These are phyloP conservation scores for Globisporangium recalcitrans DNA, from an alignment of 352 stramenopile species.

Conservation along the genomic window DNA sequence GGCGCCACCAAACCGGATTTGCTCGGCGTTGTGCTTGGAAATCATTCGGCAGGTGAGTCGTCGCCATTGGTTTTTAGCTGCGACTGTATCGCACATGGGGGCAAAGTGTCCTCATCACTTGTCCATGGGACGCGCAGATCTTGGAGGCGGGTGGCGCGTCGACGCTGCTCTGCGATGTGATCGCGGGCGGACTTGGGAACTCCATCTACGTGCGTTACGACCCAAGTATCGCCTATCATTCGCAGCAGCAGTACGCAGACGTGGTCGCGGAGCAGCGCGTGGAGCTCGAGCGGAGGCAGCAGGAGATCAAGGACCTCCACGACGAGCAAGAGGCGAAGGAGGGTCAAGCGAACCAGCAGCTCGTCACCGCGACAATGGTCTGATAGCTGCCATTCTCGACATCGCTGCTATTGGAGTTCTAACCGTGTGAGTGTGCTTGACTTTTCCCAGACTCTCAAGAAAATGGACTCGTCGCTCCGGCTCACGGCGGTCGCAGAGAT, in stretches of 20 bases:
- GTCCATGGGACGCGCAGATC: slow-evolving; percentile 17
- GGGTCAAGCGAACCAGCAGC: slow-evolving; percentile 25
- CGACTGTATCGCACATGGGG: background rate
- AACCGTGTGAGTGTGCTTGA: background rate
- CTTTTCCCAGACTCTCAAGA: slow-evolving; percentile 18
- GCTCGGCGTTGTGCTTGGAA: slow-evolving; percentile 51
- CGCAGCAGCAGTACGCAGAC: slow-evolving; percentile 44
- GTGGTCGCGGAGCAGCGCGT: slow-evolving; percentile 21
- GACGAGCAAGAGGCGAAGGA: slow-evolving; percentile 14
- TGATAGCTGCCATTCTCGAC: background rate
- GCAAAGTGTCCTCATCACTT: background rate
- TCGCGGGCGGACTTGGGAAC: slow-evolving; percentile 55
- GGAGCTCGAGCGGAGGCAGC: slow-evolving; percentile 11
- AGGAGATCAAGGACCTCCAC: slow-evolving; percentile 16
- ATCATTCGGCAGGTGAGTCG: slow-evolving; percentile 28
- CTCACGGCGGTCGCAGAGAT: slow-evolving; percentile 34
- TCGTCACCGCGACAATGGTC: slow-evolving; percentile 20
- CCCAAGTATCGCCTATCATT: slow-evolving; percentile 23
- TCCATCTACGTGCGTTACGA: slow-evolving; percentile 56
- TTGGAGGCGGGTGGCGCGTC: slow-evolving; percentile 30
- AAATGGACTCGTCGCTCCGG: slow-evolving; percentile 31
- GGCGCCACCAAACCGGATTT: slow-evolving; percentile 45
- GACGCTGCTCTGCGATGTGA: slow-evolving; percentile 31
- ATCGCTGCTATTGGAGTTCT: background rate
- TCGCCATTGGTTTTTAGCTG: background rate